Conservation (phyloP, 495 filamentous ascomycete genomes). For the Penicilliopsis zonata region DNA sequence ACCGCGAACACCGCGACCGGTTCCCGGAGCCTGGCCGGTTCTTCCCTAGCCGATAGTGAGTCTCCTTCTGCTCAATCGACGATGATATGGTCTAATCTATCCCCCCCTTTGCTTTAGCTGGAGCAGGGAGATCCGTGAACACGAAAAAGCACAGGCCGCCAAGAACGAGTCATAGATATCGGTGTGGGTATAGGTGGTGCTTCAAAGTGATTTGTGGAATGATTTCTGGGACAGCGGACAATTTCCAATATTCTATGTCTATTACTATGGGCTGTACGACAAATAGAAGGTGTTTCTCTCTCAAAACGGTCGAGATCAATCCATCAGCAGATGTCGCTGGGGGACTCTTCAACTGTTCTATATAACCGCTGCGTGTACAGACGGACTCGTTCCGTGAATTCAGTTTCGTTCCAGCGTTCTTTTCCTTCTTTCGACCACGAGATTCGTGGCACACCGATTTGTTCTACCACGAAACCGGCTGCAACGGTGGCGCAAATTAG, state of each 20-base stretch:
- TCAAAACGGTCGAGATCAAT: constrained; percentile 33
- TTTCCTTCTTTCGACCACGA: constrained; percentile 33
- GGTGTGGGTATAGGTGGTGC: too few relatives aligned
- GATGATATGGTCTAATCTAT: constrained; percentile 10
- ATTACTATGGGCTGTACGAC: constrained; percentile 31
- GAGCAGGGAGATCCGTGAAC: constrained; percentile 82
- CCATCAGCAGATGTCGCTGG: constrained; percentile 29
- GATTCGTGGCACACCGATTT: constrained; percentile 69
- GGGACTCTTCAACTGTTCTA: constrained; percentile 33
- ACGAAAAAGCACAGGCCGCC: constrained; percentile 52
- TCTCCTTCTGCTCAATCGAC: constrained; percentile 9
- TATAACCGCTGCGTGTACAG: constrained; percentile 39
- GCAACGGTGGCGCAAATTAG: constrained; percentile 71
- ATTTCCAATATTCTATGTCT: constrained; percentile 23
- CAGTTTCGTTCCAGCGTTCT: constrained; percentile 71
- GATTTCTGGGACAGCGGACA: constrained; percentile 16
- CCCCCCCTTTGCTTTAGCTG: constrained; percentile 43
- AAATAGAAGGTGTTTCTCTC: constrained; percentile 33
- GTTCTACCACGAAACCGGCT: constrained; percentile 89
- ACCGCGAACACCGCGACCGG: constrained; percentile 63
- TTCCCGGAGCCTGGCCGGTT: constrained; percentile 84
- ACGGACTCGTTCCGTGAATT: constrained; percentile 40
- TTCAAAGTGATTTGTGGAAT: constrained; percentile 9
- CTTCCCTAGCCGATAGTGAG: constrained; percentile 93
- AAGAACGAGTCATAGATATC: constrained; percentile 42